Base-by-base conservation (phyloP, 2,329 filamentous ascomycete species). In the Aspergillus sp. region DNA sequence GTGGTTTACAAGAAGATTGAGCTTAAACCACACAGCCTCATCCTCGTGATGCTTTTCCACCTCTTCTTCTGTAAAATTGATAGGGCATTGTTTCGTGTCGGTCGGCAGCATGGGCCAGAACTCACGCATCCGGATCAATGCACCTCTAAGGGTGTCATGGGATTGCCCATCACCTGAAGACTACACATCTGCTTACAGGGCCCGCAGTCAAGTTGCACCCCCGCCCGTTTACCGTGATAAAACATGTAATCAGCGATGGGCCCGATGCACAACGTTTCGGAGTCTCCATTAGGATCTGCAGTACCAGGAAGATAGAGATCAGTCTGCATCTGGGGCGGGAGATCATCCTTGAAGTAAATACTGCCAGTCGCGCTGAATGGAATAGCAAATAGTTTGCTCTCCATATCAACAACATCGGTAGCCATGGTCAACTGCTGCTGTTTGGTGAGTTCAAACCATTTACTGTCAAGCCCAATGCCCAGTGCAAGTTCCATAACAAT, bases 401-500 rank as follows among this genome's bases (percentile, higher is more conserved):
- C 44, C 14, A 47, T 37, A 22, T 46, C 35, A 15, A 50, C 36
- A 20, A 44, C 37, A 4, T 35, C 29, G 15, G 38, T 45, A 14
- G 43, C 43, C 24, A 50, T 25, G 5, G 24, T 26, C 8, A 40
- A 19, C 26, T 40, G 35, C 28, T 48, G 33, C 13, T 40, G 24
- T 17, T 45, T 44, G 13, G 28, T 44, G n/a, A 37, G 37, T 26
- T 41, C 16, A 25, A 44, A 44, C 48, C 48, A 53, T 20, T 29
- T 26, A 19, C 31, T 37, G 25, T 47, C 40, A 4, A 40, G 17
- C 11, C 34, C 31, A 14, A 43, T 36, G 8, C 49, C 49, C 19
- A 37, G 12, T 8, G 44, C 34, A 35, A 47, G 30, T 26, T 44
- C 36, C 48, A 52, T 39, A 8, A 52, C 38, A 5, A 52, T 51